These are phyloP conservation scores for Meredithiella fracta DNA, from an alignment of 2,329 filamentous ascomycete genomes.

Conservation along the genomic window DNA sequence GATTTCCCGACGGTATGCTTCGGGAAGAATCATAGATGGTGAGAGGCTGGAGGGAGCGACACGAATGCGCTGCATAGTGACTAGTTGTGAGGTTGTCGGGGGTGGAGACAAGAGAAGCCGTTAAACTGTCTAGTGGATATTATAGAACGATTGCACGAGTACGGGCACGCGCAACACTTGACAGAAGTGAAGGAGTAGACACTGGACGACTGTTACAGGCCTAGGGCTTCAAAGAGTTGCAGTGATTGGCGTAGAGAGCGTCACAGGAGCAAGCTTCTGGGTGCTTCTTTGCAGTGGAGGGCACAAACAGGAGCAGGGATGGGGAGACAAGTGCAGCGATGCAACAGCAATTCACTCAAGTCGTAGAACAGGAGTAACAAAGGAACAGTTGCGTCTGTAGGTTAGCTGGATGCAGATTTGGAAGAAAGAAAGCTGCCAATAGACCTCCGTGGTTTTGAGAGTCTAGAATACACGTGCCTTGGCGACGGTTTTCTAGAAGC, in stretches of 20 bases:
- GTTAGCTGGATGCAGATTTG: not conserved
- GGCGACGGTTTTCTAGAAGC: conserved; percentile 6
- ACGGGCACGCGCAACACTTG: not conserved
- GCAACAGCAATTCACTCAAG: not conserved
- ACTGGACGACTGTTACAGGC: not conserved
- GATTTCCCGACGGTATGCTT: conserved; percentile 45
- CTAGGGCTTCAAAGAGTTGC: not conserved
- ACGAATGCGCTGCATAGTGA: conserved; percentile 9
- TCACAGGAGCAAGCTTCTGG: not conserved
- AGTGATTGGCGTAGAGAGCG: not conserved
- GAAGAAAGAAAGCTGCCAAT: not conserved
- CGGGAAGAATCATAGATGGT: conserved; percentile 29
- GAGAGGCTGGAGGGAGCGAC: conserved; percentile 6
- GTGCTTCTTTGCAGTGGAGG: not conserved
- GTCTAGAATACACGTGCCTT: conserved; percentile 5
- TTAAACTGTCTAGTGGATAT: not conserved
- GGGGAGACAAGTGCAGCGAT: not conserved
- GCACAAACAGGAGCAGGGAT: not conserved
- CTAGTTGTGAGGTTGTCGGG: not conserved
- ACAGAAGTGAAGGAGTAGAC: not conserved
- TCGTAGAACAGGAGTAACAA: not conserved
- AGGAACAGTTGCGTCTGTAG: conserved; percentile 2
- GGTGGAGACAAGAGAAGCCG: not conserved
- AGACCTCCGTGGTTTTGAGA: not conserved
- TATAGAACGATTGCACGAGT: not conserved